Conservation (phyloP, 352 stramenopile species). For the Phytopythium delawarense region DNA sequence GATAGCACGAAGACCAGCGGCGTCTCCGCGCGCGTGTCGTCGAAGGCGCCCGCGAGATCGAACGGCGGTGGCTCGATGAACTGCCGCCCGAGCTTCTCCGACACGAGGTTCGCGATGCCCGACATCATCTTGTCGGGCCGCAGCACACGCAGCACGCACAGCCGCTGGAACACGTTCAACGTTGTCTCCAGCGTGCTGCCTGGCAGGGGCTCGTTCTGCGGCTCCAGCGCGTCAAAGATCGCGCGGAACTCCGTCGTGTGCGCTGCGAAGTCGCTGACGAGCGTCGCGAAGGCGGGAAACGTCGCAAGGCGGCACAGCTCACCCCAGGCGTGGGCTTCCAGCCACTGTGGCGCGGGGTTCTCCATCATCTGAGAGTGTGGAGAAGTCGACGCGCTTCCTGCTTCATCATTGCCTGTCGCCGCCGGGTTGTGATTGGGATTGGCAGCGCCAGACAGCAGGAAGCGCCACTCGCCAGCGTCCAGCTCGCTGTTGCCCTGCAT, state of each 20-base stretch:
- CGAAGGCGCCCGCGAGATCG: constrained; percentile 89
- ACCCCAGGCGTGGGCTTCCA: constrained; percentile 72
- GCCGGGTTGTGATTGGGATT: constrained; percentile 15
- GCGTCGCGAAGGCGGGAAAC: constrained; percentile 27
- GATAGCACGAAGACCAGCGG: constrained; percentile 94
- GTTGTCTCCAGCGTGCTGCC: constrained; percentile 38
- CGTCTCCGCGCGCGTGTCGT: constrained; percentile 85
- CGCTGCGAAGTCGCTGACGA: constrained; percentile 30
- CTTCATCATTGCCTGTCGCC: constrained; percentile 1
- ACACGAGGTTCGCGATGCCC: constrained; percentile 89
- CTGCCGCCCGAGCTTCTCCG: constrained; percentile 69
- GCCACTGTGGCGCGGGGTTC: constrained; percentile 31
- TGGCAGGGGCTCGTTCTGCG: constrained; percentile 72
- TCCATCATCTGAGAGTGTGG: constrained; percentile 5
- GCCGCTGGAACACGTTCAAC: constrained; percentile 80
- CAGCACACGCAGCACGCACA: constrained; percentile 76
- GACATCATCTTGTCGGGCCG: constrained; percentile 83
- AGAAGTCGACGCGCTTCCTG: background rate
- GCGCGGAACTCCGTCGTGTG: constrained; percentile 50
- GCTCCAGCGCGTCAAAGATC: constrained; percentile 82
- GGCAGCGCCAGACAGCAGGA: constrained; percentile 84
- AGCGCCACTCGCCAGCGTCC: constrained; percentile 86
- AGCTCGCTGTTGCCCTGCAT: constrained; percentile 82
- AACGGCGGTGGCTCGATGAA: constrained; percentile 93
- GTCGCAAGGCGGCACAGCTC: constrained; percentile 38